Evolutionary conservation across 306 rosid species (phyloP), one percentile per base, ranked within the genome.

Genomic region (Malus domestica): DNA sequence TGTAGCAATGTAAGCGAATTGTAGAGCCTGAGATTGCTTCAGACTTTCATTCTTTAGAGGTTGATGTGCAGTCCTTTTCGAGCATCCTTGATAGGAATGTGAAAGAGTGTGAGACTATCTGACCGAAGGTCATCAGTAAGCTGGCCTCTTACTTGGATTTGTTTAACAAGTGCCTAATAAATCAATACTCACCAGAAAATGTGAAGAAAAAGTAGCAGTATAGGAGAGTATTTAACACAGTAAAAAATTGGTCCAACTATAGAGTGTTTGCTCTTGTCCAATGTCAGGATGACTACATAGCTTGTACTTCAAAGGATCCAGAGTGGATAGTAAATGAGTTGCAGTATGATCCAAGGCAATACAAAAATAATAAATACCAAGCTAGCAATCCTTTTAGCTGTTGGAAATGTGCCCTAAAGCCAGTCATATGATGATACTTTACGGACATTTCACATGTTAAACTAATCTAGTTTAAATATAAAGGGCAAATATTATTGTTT

Each of bases 161-260:
- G 97, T 80, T 86, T 84, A 67, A 84, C 92, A 74, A 94, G 95
- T 97, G 92, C 90, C 63, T 93, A 87, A 74, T 72, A 93, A 65
- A 94, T 94, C 87, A 94, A 75, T 61, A 94, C 92, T 96, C 95
- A 94, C 98, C 97, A 92, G 79, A 89, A 94, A 77, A 92, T 83
- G 76, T 91, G 89, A 78, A 94, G 78, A 81, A 89, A 87, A 58
- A 94, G 90, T 83, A 94, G 89, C 88, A 87, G 75, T 74, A 85
- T 60, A 94, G 89, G 77, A 94, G 97, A 85, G 71, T 83, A 74
- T 94, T 94, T 88, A 94, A 94, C 67, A 92, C 68, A 74, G 79
- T 91, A 92, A 78, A 84, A 88, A 42, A 92, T 73, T 55, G 95
- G 88, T 80, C 98, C 98, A 40, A 71, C 83, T 70, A 72, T 77